These are phyloP conservation scores for Ophiostoma angusticollis DNA, from an alignment of 2,329 filamentous ascomycete genomes.

Conservation along the genomic window DNA sequence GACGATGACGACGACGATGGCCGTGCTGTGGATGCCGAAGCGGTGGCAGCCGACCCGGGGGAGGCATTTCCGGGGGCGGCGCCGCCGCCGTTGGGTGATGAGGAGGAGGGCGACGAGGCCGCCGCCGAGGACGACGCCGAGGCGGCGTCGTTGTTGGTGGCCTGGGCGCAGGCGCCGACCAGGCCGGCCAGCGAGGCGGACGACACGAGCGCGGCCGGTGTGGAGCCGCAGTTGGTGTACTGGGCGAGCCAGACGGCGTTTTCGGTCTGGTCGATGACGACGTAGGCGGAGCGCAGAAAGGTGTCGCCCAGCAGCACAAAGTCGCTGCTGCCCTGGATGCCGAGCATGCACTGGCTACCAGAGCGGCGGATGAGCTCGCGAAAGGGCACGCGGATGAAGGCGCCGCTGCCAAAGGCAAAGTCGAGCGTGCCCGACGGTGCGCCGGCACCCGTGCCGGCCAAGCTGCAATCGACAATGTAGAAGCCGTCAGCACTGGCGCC, in stretches of 20 bases:
- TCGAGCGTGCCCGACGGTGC: constrained; percentile 35
- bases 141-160: not conserved
- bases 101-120: not conserved
- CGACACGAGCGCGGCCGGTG: constrained; percentile 23
- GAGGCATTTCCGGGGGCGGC: not conserved
- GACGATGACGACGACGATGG: no score
- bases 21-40: no score
- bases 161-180: constrained; percentile 9
- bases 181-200: constrained; percentile 9
- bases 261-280: constrained; percentile 39
- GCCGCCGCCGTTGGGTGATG: not conserved
- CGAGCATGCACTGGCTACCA: constrained; percentile 31
- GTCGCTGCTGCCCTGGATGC: constrained; percentile 32
- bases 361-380: constrained; percentile 33
- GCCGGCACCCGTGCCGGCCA: constrained; percentile 24
- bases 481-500: constrained; percentile 28
- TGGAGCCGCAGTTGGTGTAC: constrained; percentile 37
- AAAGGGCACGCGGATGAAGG: constrained; percentile 37
- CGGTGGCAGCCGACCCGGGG: no score
- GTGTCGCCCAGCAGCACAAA: constrained; percentile 46
- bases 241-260: constrained; percentile 36
- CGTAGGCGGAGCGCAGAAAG: constrained; percentile 43
- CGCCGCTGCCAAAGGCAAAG: constrained; percentile 35
- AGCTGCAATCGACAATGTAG: constrained; percentile 32
- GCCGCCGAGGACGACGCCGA: not conserved